Base-by-base conservation (phyloP, 352 stramenopile species). In the Aphanomyces stellatus region DNA sequence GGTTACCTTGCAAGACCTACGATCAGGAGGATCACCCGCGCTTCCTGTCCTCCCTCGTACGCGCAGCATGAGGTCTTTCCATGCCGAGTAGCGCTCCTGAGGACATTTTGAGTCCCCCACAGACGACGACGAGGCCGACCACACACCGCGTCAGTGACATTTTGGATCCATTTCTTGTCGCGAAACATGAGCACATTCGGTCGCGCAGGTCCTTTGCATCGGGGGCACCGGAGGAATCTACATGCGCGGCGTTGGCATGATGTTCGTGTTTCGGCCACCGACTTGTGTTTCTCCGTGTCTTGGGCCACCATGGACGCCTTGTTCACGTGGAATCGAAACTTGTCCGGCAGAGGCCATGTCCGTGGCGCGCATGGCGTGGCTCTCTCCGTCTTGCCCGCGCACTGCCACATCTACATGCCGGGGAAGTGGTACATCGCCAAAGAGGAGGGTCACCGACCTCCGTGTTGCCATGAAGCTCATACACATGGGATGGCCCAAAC, bases 101-200 rank as follows among this genome's bases (percentile, higher is more conserved):
- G n/a, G n/a, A n/a, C n/a, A n/a, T n/a, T n/a, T n/a, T n/a, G n/a
- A n/a, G n/a, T n/a, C n/a, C n/a, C n/a, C n/a, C n/a, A n/a, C n/a
- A n/a, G n/a, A n/a, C n/a, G n/a, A n/a, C 43, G 22, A 25, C 13
- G 8, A n/a, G 22, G 43, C 22, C 8, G 22, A 8, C 8, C 43
- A 63, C 57, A 4, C 42, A 93, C 84, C 76, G 90, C 81, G 48
- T 90, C 79, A 3, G 63, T 46, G 1, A 68, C 68, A 55, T 96
- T 96, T 3, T 81, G 72, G 33, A 93, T 78, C 88, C 87, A 96
- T 19, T 82, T 79, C 42, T 78, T 82, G 72, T 97, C 90, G 37
- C 87, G 78, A 64, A 97, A 97, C 90, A 97, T 97, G 15, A 97
- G 76, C 27, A 97, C 85, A 49, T 93, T 94, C 0, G 90, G 90